Conservation (phyloP, 2,329 filamentous ascomycete species). For the Xylariaceae sp. region DNA sequence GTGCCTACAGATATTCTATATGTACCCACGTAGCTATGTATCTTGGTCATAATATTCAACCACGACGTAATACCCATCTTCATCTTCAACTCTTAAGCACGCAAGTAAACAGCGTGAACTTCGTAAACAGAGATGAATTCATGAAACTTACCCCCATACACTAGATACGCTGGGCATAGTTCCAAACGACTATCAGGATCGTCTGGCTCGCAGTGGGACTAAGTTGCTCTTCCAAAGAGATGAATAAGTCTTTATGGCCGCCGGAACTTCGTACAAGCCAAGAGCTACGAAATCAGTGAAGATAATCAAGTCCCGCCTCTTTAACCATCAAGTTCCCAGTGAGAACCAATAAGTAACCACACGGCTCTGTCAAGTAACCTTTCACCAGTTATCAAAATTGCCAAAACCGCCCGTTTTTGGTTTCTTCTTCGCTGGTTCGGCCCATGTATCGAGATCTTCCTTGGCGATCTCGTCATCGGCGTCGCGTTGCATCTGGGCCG, state of each 20-base stretch:
- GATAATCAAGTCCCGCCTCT: neutral
- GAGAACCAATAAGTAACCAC: neutral
- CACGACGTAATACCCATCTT: neutral
- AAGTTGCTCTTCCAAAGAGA: neutral
- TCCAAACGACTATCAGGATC: neutral
- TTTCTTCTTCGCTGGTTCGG: conserved; percentile 77
- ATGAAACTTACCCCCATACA: neutral
- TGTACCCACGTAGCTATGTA: neutral
- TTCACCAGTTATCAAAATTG: conserved; percentile 88
- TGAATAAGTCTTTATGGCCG: too few relatives aligned
- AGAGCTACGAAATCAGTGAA: neutral
- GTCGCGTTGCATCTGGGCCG: conserved; percentile 38
- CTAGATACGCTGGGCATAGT: neutral
- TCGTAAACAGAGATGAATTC: neutral
- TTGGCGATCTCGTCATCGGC: conserved; percentile 56
- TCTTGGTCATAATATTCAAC: neutral
- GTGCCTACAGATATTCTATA: neutral
- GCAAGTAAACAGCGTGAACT: neutral
- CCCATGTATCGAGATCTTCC: conserved; percentile 56
- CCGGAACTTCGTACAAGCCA: neutral
- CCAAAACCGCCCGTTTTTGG: conserved; percentile 75
- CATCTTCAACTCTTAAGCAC: neutral
- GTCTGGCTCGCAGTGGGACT: neutral
- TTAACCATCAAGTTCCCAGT: neutral
- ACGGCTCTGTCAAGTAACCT: neutral